These are phyloP conservation scores for Myriangium duriaei DNA, from an alignment of 2,329 filamentous ascomycete genomes.

Conservation along the genomic window DNA sequence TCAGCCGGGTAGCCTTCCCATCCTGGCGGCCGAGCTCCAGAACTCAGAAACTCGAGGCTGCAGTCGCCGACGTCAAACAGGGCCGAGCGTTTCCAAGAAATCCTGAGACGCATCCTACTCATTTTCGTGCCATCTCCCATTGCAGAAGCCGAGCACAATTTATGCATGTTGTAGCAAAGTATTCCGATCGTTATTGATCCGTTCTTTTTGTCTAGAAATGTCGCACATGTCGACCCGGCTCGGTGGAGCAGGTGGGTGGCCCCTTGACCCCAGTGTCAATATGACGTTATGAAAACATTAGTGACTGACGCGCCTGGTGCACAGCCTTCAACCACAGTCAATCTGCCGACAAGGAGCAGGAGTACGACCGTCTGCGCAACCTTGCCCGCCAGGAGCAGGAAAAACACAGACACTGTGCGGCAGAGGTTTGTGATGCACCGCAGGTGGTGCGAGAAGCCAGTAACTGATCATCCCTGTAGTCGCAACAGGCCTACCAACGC, in stretches of 20 bases:
- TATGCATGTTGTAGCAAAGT: no score
- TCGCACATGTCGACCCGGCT: conserved; percentile 14
- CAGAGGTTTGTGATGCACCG: conserved; percentile 36
- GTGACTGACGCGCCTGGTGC: conserved; percentile 3
- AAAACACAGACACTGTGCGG: conserved; percentile 57
- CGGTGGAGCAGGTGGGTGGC: conserved; percentile 14
- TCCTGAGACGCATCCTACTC: no score
- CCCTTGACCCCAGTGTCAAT: background rate
- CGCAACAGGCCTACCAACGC: conserved; percentile 65
- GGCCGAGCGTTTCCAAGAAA: no score
- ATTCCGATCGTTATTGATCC: no score
- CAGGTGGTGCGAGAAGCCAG: background rate
- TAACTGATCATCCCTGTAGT: conserved; percentile 31
- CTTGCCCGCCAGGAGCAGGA: conserved; percentile 68
- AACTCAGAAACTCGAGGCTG: no score
- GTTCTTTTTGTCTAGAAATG: no score
- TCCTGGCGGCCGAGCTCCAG: no score
- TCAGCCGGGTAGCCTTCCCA: no score
- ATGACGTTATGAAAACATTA: background rate
- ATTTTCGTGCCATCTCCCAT: no score
- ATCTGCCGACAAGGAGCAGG: conserved; percentile 57
- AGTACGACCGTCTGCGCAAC: conserved; percentile 84
- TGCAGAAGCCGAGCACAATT: no score
- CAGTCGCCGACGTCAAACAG: no score
- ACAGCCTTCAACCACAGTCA: conserved; percentile 60